Base-by-base conservation (phyloP, 331 rosid genomes). In the Malus hybrid region DNA sequence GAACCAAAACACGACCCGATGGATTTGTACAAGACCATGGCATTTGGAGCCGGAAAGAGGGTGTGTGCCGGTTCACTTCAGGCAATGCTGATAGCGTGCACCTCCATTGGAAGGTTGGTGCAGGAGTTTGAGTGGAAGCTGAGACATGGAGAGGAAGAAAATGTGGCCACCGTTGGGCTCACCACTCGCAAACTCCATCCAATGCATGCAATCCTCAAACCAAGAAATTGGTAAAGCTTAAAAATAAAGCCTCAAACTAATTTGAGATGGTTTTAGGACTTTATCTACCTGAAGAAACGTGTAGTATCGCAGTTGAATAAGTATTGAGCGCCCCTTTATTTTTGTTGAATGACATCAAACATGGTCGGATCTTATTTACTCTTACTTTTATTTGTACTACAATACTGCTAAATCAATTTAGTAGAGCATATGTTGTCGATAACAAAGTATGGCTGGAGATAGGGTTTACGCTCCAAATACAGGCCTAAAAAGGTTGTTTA, bases 31-130 rank as follows among this genome's bases (percentile, higher is more conserved):
- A 93, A 92, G 87, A 94, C 97, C 5, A 92, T 94, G 97, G 89
- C 99, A 5, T 94, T 94, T 75, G 96, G 97, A 66, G 90, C 87
- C n/a, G 99, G 99, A 67, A 90, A 89, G 88, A 87, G 97, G 84
- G 87, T 70, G 28, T 91, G 97, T 52, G 88, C 96, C 3, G 99
- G 97, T 20, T 78, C 90, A 32, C 91, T 88, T 68, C 97, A 88
- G 78, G 96, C 97, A 19, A 72, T 69, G 86, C 71, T 86, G 75
- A 89, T 91, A 55, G 76, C 89, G 0, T 82, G 88, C 80, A 79
- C 89, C 0, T 77, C 89, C 33, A 82, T 93, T 7, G 98, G 97
- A 2, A 84, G 89, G 74, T 70, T 93, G 75, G 82, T 91, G 66
- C 96, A 91, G 78, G 91, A 89, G 77, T 91, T 88, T 24, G 89